phyloP scores from a whole-genome alignment of 1,284 basidiomycete species.

The Ustilago tritici region DNA sequence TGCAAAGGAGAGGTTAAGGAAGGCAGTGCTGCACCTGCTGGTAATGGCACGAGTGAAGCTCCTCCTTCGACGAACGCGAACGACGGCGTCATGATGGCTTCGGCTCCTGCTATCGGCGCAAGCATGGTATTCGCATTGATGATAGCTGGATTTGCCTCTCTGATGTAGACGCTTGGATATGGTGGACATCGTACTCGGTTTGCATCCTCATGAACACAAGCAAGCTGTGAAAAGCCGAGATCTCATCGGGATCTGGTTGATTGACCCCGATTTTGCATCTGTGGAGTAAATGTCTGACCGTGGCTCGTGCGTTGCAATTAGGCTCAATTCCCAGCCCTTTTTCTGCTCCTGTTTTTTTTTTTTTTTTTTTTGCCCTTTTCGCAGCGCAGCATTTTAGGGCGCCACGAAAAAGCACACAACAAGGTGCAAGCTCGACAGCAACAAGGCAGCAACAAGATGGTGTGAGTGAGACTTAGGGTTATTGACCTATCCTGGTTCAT shows the following conservation, averaged over 20 bases:
- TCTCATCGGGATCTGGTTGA: background rate
- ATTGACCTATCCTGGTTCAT: too few relatives aligned
- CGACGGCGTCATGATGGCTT: background rate
- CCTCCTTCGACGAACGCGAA: background rate
- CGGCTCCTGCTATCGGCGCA: background rate
- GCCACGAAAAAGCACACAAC: background rate
- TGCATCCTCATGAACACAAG: too few relatives aligned
- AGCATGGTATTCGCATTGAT: too few relatives aligned
- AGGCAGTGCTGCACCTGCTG: background rate
- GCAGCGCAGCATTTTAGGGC: background rate
- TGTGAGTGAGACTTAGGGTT: background rate
- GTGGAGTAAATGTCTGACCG: background rate
- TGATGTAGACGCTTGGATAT: too few relatives aligned
- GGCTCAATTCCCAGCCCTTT: background rate
- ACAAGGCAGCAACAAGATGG: background rate
- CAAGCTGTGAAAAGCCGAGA: background rate
- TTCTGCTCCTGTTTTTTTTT: background rate
- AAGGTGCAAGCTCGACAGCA: background rate
- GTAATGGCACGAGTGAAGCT: background rate
- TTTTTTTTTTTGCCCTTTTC: background rate
- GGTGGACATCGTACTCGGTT: too few relatives aligned
- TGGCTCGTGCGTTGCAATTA: constrained; percentile 1
- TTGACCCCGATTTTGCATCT: background rate
- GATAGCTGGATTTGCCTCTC: too few relatives aligned
- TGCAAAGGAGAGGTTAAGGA: constrained; percentile 36